Evolutionary conservation across 2,329 filamentous ascomycete species (phyloP).

Genomic region (Pseudophaeomoniella oleicola): DNA sequence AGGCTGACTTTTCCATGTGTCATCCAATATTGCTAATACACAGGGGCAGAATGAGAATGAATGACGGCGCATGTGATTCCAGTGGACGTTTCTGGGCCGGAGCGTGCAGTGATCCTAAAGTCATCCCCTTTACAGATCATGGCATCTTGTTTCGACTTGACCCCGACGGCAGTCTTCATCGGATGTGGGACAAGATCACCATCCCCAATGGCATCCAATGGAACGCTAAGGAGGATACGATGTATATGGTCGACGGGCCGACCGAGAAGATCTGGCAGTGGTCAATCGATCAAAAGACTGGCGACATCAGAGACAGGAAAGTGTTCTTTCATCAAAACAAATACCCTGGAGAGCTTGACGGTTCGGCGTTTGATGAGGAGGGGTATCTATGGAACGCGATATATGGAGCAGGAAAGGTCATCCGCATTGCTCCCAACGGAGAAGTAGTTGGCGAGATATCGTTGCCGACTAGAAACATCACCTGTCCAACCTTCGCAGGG

Average conservation of each 20-base stretch:
- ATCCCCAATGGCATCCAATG: constrained; percentile 81
- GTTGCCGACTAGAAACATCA: constrained; percentile 65
- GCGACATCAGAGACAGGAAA: constrained; percentile 52
- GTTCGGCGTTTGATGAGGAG: constrained; percentile 68
- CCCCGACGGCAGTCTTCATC: constrained; percentile 42
- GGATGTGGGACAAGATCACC: constrained; percentile 48
- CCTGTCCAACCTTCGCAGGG: constrained; percentile 68
- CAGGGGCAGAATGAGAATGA: constrained; percentile 40
- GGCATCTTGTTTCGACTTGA: constrained; percentile 63
- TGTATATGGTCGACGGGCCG: constrained; percentile 75
- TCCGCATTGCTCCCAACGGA: constrained; percentile 58
- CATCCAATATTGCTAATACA: too few relatives aligned
- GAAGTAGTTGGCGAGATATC: constrained; percentile 59
- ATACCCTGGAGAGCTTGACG: constrained; percentile 48
- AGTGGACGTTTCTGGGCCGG: constrained; percentile 75
- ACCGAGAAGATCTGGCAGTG: constrained; percentile 56
- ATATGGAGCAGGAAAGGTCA: constrained; percentile 62
- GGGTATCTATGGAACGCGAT: constrained; percentile 82
- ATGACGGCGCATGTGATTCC: constrained; percentile 71
- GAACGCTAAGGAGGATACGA: constrained; percentile 55
- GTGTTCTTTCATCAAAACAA: constrained; percentile 52
- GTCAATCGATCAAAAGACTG: constrained; percentile 54
- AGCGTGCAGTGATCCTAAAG: constrained; percentile 68
- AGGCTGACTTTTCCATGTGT: constrained; percentile 11
- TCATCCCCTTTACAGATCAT: constrained; percentile 36